A percentile compares a stretch with the other conserved stretches of the same genome.
These are phyloP conservation scores for Pseudocercospora cruenta DNA, from an alignment of 2,329 filamentous ascomycete species.

Conservation along the genomic window DNA sequence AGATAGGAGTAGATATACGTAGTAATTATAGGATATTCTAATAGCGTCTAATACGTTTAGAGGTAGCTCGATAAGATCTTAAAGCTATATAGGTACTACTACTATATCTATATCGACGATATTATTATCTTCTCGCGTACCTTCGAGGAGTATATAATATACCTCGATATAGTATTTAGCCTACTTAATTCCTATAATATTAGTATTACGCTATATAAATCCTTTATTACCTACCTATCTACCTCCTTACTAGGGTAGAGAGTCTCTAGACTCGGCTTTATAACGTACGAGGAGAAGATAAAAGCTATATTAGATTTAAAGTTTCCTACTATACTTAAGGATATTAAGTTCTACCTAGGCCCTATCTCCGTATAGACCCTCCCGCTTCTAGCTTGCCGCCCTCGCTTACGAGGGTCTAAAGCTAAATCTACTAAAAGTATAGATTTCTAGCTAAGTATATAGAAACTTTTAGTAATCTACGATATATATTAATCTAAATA, in stretches of 20 bases:
- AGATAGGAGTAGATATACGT: no score
- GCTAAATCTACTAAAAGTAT: background rate
- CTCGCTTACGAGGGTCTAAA: background rate
- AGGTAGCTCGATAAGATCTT: no score
- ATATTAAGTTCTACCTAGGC: background rate
- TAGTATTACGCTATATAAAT: background rate
- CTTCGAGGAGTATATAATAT: background rate
- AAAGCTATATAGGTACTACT: no score
- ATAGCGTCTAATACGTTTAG: no score
- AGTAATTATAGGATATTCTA: no score
- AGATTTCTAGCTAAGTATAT: no score
- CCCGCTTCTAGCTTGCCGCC: constrained; percentile 29
- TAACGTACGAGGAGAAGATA: background rate
- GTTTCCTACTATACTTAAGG: background rate
- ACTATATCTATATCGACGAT: no score
- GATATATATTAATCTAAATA: no score
- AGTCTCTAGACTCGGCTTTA: background rate
- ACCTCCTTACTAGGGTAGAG: background rate
- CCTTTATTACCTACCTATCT: background rate
- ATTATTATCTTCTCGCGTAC: background rate
- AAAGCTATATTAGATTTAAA: background rate
- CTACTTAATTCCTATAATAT: background rate
- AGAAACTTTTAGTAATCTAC: no score
- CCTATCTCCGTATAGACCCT: constrained; percentile 23
- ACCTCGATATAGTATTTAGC: background rate